phyloP scores from a whole-genome alignment of 2,329 filamentous ascomycete genomes.

The Xylariaceae sp. region DNA sequence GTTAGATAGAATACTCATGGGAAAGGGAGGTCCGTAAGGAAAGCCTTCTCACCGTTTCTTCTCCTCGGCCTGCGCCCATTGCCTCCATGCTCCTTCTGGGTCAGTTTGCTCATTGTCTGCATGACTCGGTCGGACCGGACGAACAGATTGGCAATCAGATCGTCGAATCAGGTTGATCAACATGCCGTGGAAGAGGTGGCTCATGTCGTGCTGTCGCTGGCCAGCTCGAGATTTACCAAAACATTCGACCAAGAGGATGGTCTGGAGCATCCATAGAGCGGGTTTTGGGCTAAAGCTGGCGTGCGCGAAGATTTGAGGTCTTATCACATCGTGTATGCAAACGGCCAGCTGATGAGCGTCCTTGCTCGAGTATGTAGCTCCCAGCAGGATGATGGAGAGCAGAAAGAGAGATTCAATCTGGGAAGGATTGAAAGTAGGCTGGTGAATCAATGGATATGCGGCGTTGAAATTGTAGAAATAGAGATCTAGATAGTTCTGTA shows the following conservation, averaged over 20 bases:
- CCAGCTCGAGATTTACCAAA: conserved; percentile 61
- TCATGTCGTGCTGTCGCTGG: conserved; percentile 60
- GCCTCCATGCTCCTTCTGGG: conserved; percentile 44
- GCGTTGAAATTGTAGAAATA: conserved; percentile 60
- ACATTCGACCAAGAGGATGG: conserved; percentile 59
- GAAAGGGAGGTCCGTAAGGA: too few relatives aligned
- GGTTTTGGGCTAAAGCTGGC: conserved; percentile 54
- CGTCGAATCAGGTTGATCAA: conserved; percentile 34
- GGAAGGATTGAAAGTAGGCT: conserved; percentile 50
- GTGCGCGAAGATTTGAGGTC: conserved; percentile 56
- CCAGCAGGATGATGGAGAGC: conserved; percentile 52
- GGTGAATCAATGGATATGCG: conserved; percentile 55
- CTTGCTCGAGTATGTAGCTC: conserved; percentile 57
- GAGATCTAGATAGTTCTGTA: conserved; percentile 54
- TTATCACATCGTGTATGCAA: conserved; percentile 56
- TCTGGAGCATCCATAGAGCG: conserved; percentile 57
- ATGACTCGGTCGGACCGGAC: conserved; percentile 17
- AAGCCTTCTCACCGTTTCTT: conserved; percentile 44
- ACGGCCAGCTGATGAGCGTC: conserved; percentile 57
- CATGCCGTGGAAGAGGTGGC: conserved; percentile 47
- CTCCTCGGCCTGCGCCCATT: conserved; percentile 52
- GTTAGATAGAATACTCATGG: too few relatives aligned
- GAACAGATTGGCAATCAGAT: conserved; percentile 31
- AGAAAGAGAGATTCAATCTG: conserved; percentile 48
- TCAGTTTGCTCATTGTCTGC: conserved; percentile 30